These are phyloP conservation scores for Plasmodium adleri DNA, from an alignment of 169 alveolate genomes.

Conservation along the genomic window DNA sequence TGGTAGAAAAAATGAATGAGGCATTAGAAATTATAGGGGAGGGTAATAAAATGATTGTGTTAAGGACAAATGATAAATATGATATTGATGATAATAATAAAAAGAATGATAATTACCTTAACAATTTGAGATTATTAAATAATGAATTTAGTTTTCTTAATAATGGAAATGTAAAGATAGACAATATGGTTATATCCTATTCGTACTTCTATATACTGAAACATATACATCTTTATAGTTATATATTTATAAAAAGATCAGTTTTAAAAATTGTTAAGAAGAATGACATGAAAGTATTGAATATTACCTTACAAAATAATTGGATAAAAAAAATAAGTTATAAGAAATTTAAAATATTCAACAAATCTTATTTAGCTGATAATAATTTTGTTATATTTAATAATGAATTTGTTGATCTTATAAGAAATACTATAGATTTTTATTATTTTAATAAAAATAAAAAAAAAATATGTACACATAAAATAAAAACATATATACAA, in stretches of 20 bases:
- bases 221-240: slow-evolving; percentile 57
- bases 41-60: slow-evolving; percentile 64
- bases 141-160: background rate
- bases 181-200: background rate
- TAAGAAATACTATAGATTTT: slow-evolving; percentile 5
- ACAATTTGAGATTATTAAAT: background rate
- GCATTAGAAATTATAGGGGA: slow-evolving; percentile 61
- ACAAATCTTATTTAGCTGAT: slow-evolving; percentile 17
- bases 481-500: background rate
- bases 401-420: slow-evolving; percentile 28
- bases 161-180: background rate
- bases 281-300: slow-evolving; percentile 24
- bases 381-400: slow-evolving; percentile 53
- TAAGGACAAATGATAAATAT: slow-evolving; percentile 18
- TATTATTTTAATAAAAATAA: slow-evolving; percentile 1
- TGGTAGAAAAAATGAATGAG: slow-evolving; percentile 15
- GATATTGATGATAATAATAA: slow-evolving; percentile 8
- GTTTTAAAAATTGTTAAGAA: slow-evolving; percentile 61
- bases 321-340: slow-evolving; percentile 44
- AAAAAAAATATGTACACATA: background rate
- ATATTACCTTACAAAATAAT: slow-evolving; percentile 26
- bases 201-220: slow-evolving; percentile 21
- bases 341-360: slow-evolving; percentile 22
- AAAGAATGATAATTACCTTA: background rate
- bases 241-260: slow-evolving; percentile 45